Evolutionary conservation across 176 grass and related monocot species (phyloP), one percentile per base, ranked within the genome.

Genomic region (Ampelocalamus luodianensis): DNA sequence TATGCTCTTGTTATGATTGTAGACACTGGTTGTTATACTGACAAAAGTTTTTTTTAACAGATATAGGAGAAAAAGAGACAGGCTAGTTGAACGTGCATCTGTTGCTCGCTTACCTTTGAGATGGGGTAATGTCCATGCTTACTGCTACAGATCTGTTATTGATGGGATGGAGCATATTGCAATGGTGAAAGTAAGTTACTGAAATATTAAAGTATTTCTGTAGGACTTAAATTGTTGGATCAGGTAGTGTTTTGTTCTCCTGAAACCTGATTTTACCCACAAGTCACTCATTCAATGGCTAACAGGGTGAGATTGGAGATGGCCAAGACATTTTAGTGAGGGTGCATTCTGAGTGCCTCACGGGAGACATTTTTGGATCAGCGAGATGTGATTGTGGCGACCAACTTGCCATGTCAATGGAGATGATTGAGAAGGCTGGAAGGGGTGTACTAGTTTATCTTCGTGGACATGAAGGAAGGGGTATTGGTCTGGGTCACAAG

Each of bases 31-130:
- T 50, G 13, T n/a, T 56, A 10, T 65, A 61, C 61, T 90, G 54
- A 90, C 12, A 75, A 39, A 51, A 26, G 22, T 84, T 84, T 72
- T 69, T 70, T 67, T 55, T 91, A 68, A 72, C 92, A 97, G 92
- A 78, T 97, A 97, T 94, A 97, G 94, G 89, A 94, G 94, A 81
- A 97, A 97, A 91, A 91, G 92, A 89, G 94, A 97, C 64, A 91
- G 83, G 81, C 78, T 97, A 20, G 87, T 97, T 67, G 92, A 97
- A 40, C 84, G 83, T 60, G 46, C 94, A 83, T 94, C 92, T 13
- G 79, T 87, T 87, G 94, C 94, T 83, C 90, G 92, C 24, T 85
- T 97, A 86, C 94, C 94, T 55, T 86, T 97, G 72, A 94, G 80
- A 83, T 97, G 94, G 94, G 94, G 90, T 76, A 89, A 86, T 86